These are phyloP conservation scores for Phylloporus sp. DNA, from an alignment of 768 basidiomycete genomes.

Conservation along the genomic window DNA sequence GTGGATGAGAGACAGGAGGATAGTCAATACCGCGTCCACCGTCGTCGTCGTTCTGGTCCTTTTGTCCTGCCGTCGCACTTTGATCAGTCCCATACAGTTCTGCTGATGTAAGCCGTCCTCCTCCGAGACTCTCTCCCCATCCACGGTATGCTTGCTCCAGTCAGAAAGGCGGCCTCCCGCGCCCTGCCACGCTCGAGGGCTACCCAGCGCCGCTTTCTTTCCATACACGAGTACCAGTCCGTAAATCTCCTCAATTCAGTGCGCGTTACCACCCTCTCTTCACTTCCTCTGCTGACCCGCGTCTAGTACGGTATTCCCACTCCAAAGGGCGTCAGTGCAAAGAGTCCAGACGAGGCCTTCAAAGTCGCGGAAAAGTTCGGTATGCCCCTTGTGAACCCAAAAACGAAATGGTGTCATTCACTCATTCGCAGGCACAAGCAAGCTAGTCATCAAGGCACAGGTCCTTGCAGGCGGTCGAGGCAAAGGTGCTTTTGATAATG, in stretches of 20 bases:
- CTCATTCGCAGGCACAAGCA: conserved; percentile 52
- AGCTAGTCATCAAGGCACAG: conserved; percentile 96
- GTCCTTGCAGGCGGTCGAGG: conserved; percentile 98
- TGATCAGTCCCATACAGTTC: background rate
- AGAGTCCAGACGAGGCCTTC: conserved; percentile 85
- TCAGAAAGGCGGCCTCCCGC: conserved; percentile 66
- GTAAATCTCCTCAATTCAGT: conserved; percentile 93
- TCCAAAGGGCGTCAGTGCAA: conserved; percentile 85
- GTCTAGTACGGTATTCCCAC: conserved; percentile 90
- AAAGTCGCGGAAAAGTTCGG: conserved; percentile 88
- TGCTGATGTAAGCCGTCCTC: conserved; percentile 41
- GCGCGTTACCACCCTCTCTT: conserved; percentile 19
- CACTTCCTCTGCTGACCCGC: background rate
- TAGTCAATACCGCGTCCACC: conserved; percentile 42
- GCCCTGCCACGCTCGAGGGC: conserved; percentile 35
- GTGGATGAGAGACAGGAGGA: conserved; percentile 74
- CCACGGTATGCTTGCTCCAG: conserved; percentile 56
- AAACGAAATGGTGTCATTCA: background rate
- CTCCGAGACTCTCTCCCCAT: conserved; percentile 20
- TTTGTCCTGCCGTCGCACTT: too few species aligned
- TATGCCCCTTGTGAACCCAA: conserved; percentile 31
- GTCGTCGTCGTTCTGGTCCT: conserved; percentile 77
- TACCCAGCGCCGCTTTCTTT: conserved; percentile 85
- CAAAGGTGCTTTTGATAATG: conserved; percentile 94
- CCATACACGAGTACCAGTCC: conserved; percentile 98